Evolutionary conservation across 148 eudicot genomes (phyloP).

Genomic region (Diospyros lotus): DNA sequence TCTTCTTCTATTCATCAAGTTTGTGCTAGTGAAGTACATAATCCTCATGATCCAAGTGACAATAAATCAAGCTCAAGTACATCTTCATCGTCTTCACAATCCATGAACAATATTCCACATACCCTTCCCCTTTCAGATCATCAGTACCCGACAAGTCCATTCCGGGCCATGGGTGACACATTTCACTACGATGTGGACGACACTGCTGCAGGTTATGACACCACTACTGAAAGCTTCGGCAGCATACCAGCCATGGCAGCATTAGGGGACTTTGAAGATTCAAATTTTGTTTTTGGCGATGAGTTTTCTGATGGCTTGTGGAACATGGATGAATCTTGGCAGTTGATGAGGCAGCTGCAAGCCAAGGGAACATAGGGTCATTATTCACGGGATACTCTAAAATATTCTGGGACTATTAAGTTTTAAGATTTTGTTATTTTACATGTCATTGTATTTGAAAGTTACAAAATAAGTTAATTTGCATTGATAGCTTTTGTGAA

Average conservation of each 20-base stretch:
- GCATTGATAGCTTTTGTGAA: no score
- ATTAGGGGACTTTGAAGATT: constrained; percentile 3
- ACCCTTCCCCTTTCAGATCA: constrained; percentile 1
- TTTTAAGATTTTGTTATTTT: no score
- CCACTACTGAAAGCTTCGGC: not conserved
- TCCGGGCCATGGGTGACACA: constrained; percentile 1
- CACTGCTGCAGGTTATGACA: constrained; percentile 6
- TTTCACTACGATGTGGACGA: constrained; percentile 11
- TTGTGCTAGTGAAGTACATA: not conserved
- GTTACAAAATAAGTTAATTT: no score
- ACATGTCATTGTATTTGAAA: no score
- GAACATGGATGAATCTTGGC: constrained; percentile 36
- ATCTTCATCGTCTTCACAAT: not conserved
- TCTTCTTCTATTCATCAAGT: not conserved
- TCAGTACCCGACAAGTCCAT: constrained; percentile 1
- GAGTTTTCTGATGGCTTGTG: constrained; percentile 20
- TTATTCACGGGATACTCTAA: no score
- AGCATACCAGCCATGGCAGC: constrained; percentile 8
- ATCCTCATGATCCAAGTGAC: no score
- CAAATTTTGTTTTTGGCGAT: constrained; percentile 11
- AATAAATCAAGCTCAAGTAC: constrained; percentile 1
- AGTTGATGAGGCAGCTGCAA: constrained; percentile 1
- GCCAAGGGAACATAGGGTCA: no score
- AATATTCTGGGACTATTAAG: no score
- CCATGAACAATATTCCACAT: not conserved